phyloP scores from a whole-genome alignment of 1,284 basidiomycete genomes.

The Paramarasmius palmivorus region DNA sequence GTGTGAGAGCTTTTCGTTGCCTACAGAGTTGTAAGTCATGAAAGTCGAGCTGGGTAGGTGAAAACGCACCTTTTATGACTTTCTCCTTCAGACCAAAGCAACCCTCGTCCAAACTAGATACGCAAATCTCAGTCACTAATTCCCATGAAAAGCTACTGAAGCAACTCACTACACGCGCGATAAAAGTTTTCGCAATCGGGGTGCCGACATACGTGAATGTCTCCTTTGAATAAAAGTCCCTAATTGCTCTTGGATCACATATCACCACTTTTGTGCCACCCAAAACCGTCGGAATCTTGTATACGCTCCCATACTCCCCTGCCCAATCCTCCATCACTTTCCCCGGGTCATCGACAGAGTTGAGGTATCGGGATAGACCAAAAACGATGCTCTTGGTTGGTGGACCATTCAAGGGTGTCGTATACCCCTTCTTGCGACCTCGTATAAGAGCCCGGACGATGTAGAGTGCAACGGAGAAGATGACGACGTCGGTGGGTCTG shows the following conservation, averaged over 20 bases:
- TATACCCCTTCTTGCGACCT: not conserved
- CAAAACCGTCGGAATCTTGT: slow-evolving; percentile 38
- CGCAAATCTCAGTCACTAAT: not conserved
- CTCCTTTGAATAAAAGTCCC: slow-evolving; percentile 52
- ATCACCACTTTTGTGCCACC: slow-evolving; percentile 43
- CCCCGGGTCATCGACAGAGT: slow-evolving; percentile 28
- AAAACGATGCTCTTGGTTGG: slow-evolving; percentile 34
- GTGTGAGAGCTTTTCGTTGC: slow-evolving; percentile 41
- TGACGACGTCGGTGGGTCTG: not conserved
- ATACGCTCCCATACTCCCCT: slow-evolving; percentile 49
- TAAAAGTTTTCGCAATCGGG: slow-evolving; percentile 32
- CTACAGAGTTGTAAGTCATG: slow-evolving; percentile 21
- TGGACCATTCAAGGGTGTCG: slow-evolving; percentile 34
- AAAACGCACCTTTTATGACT: slow-evolving; percentile 35
- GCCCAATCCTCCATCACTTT: slow-evolving; percentile 42
- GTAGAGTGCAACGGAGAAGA: not conserved
- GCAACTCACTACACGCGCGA: slow-evolving; percentile 42
- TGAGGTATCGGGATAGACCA: slow-evolving; percentile 32
- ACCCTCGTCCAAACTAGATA: slow-evolving; percentile 46
- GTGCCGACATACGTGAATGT: slow-evolving; percentile 48
- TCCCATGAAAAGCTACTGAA: not conserved
- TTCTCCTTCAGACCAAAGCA: slow-evolving; percentile 55
- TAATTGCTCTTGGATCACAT: slow-evolving; percentile 54
- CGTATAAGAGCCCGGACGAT: not conserved
- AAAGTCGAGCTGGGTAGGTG: not conserved